Conservation (phyloP, 139 green algal genomes). For the Yamagishiella unicocca region DNA sequence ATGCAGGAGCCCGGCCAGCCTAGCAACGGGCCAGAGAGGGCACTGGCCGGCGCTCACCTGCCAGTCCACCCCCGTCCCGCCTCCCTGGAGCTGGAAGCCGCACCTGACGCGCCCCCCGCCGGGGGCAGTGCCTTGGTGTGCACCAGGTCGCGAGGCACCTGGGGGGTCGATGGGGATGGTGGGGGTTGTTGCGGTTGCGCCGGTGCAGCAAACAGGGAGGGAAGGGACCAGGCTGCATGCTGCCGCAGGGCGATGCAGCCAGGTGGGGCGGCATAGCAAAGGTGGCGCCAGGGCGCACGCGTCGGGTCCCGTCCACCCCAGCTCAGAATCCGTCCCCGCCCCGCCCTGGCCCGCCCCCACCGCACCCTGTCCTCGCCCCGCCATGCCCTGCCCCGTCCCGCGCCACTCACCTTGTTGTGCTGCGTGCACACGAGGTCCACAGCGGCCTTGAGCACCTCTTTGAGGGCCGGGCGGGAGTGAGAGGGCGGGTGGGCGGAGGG, state of each 20-base stretch:
- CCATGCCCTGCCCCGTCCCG: background rate
- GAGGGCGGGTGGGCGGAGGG: background rate
- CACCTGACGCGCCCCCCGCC: conserved; percentile 60
- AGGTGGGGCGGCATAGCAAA: no score
- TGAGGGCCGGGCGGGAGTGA: no score
- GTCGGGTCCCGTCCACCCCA: no score
- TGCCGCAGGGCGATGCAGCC: no score
- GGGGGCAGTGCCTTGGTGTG: conserved; percentile 57
- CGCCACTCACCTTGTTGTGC: conserved; percentile 45
- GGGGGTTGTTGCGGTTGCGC: background rate
- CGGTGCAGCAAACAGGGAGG: background rate
- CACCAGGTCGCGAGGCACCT: conserved; percentile 47
- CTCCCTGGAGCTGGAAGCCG: background rate
- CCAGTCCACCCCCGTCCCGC: no score
- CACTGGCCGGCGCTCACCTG: no score
- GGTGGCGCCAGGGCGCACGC: no score
- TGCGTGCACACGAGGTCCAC: conserved; percentile 56
- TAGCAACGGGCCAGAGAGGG: no score
- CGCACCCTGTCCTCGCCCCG: background rate
- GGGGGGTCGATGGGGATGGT: background rate
- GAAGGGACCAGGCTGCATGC: background rate
- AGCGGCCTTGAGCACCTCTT: conserved; percentile 15
- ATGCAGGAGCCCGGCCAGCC: no score
- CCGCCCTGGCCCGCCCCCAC: no score
- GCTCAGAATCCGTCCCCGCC: no score